Evolutionary conservation across 2,329 filamentous ascomycete genomes (phyloP), one percentile per base, ranked within the genome.

Genomic region (Aspergillus clavatus): DNA sequence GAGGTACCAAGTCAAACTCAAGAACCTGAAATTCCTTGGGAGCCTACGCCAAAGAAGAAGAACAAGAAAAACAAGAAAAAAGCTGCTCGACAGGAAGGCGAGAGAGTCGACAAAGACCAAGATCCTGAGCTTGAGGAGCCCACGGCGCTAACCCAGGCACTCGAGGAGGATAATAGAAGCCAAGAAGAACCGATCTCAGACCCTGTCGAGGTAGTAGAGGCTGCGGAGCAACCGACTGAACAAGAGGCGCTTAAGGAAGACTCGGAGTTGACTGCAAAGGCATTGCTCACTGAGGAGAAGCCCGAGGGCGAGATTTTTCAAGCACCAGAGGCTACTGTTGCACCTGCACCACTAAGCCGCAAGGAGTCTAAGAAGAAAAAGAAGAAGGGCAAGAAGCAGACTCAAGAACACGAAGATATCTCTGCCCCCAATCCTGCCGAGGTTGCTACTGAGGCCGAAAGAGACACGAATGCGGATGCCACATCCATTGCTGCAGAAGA

Each of bases 321-420:
- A 18, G 23, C 21, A 14, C 23, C 47, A 7, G 46, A 54, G 38
- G 33, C 48, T 21, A 18, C 35, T 18, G n/a, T 14, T 10, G 18
- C 23, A 11, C 35, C 21, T 21, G 18, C 23, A 21, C 11, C 24
- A 16, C 29, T 50, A 10, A 53, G 42, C 23, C 52, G 41, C 23
- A 53, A 53, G 21, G 27, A 43, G 27, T 58, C 54, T 4, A 52
- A 56, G 44, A 57, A 55, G 43, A 47, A 53, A 43, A 54, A 51
- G 42, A 54, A 58, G 44, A 57, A 57, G 43, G 55, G 46, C 5
- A 54, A 47, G 26, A 57, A 53, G 28, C 50, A 51, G 33, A 36
- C 28, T 8, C 48, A 46, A 23, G 42, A 49, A 31, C 45, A 45
- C 24, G 40, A 42, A 11, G 33, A 40, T n/a, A 10, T 12, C 2